Percentiles rank a stretch among this genome's conserved stretches.
phyloP scores from a whole-genome alignment of 495 filamentous ascomycete genomes.

The Neurospora sp. region DNA sequence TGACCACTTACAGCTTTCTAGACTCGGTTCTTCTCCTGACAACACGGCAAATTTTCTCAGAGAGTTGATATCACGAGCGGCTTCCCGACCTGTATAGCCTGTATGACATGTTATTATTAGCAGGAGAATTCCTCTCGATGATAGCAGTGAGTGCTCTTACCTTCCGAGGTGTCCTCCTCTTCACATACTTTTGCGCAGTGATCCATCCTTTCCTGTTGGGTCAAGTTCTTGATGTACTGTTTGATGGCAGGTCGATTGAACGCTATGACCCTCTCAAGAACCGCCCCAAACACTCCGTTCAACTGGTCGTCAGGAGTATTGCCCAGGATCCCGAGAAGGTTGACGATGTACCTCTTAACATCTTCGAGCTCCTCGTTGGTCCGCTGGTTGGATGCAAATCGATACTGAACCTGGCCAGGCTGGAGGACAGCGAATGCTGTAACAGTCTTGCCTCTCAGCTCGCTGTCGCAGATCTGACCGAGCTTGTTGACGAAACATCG shows the following conservation, averaged over 20 bases:
- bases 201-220: background rate
- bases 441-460: conserved; percentile 6
- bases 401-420: conserved; percentile 12
- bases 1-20: background rate
- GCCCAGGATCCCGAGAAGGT: conserved; percentile 4
- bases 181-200: background rate
- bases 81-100: background rate
- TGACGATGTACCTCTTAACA: background rate
- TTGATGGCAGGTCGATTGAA: background rate
- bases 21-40: background rate
- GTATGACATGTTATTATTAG: background rate
- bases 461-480: conserved; percentile 17
- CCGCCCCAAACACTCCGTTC: background rate
- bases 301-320: background rate
- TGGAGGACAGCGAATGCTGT: conserved; percentile 14
- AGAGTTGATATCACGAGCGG: background rate
- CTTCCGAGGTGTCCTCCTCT: background rate
- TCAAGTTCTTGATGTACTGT: background rate
- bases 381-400: conserved; percentile 16
- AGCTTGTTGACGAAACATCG: conserved; percentile 20
- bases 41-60: background rate
- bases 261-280: background rate
- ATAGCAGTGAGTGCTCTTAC: background rate
- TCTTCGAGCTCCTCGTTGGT: background rate
- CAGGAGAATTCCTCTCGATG: accelerated